Percentiles rank a stretch among this genome's conserved stretches.
phyloP scores from a whole-genome alignment of 805 yeast genomes.

The Candida ficus region DNA sequence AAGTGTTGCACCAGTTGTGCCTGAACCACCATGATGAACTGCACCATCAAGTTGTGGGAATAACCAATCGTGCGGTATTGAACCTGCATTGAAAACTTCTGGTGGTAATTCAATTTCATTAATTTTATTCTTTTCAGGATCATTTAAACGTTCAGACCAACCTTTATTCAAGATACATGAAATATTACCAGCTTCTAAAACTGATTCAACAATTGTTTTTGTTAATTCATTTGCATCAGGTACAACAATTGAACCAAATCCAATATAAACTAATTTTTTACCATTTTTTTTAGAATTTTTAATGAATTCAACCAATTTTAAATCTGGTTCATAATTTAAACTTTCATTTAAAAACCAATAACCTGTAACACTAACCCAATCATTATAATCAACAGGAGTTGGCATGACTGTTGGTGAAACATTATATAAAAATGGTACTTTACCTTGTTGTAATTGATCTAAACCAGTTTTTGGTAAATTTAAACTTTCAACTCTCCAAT shows the following conservation, averaged over 20 bases:
- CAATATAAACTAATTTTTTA: constrained; percentile 82
- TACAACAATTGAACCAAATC: constrained; percentile 94
- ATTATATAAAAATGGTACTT: constrained; percentile 84
- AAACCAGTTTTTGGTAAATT: constrained; percentile 65
- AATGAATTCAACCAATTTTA: constrained; percentile 54
- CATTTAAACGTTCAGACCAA: constrained; percentile 76
- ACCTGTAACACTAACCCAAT: constrained; percentile 94
- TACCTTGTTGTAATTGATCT: constrained; percentile 64
- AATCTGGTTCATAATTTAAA: constrained; percentile 49
- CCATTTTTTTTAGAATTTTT: constrained; percentile 49
- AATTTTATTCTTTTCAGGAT: constrained; percentile 25
- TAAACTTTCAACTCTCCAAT: constrained; percentile 73
- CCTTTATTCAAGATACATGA: constrained; percentile 88
- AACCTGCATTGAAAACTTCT: constrained; percentile 63
- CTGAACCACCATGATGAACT: constrained; percentile 96
- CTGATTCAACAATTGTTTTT: constrained; percentile 72
- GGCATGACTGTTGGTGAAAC: constrained; percentile 86
- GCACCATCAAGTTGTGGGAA: constrained; percentile 88
- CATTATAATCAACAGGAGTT: constrained; percentile 89
- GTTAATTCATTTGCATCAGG: constrained; percentile 76
- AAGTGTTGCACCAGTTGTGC: constrained; percentile 90
- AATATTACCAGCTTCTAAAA: constrained; percentile 72
- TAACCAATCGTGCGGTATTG: constrained; percentile 91
- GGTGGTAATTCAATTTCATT: constrained; percentile 53
- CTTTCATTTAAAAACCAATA: constrained; percentile 88